Conservation (phyloP, 371 early-diverging fungal genomes). For the Apophysomyces ossiformis region DNA sequence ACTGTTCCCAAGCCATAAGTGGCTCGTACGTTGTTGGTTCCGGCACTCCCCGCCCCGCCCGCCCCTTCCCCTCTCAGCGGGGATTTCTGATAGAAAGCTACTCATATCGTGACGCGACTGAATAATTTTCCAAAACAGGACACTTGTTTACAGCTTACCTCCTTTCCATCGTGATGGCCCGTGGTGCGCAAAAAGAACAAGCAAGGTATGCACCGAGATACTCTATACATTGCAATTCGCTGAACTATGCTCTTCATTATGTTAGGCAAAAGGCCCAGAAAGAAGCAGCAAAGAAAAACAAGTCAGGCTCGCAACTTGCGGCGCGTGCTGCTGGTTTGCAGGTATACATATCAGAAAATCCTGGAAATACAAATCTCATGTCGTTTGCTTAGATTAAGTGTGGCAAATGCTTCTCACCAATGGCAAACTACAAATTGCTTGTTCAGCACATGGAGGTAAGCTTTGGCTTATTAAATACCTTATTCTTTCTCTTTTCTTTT, state of each 20-base stretch:
- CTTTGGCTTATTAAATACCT: not conserved
- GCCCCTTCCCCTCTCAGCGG: too few relatives aligned
- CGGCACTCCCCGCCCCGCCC: too few relatives aligned
- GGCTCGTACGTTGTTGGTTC: too few relatives aligned
- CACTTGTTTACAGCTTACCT: not conserved
- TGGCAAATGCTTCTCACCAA: conserved; percentile 40
- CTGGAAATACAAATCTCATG: conserved; percentile 18
- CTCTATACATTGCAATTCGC: too few relatives aligned
- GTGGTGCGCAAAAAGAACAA: conserved; percentile 11
- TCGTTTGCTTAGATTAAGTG: conserved; percentile 40
- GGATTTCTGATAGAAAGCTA: too few relatives aligned
- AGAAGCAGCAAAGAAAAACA: conserved; percentile 53
- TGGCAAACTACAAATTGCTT: conserved; percentile 62
- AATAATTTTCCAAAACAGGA: too few relatives aligned
- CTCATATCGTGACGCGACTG: too few relatives aligned
- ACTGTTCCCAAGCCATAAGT: too few relatives aligned
- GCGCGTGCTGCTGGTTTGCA: conserved; percentile 64
- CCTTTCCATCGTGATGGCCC: not conserved
- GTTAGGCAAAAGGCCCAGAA: conserved; percentile 63
- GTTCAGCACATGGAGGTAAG: conserved; percentile 66
- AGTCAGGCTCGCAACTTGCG: conserved; percentile 8
- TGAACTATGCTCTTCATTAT: too few relatives aligned
- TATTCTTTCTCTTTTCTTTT: too few relatives aligned
- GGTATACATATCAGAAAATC: conserved; percentile 24
- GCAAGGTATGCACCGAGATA: not conserved